phyloP scores from a whole-genome alignment of 192 early-diverging fungal species.

The Podila clonocystis region DNA sequence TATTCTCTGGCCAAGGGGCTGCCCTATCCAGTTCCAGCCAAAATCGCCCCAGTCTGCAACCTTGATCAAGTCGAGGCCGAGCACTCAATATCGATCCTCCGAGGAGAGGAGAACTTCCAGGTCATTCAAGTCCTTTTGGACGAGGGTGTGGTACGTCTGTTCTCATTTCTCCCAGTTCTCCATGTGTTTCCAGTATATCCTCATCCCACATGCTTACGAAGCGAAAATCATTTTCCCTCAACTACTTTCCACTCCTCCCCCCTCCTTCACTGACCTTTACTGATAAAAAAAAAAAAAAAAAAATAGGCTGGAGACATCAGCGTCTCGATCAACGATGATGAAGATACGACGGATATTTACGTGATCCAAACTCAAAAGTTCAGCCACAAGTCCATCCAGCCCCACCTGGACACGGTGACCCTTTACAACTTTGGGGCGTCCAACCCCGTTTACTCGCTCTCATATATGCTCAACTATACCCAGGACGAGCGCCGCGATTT shows the following conservation, averaged over 20 bases:
- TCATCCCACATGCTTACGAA: too few relatives aligned
- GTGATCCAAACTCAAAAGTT: neutral
- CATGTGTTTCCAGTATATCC: neutral
- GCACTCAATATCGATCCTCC: neutral
- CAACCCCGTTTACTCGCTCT: neutral
- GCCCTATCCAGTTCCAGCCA: neutral
- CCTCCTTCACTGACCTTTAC: neutral
- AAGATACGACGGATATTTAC: neutral
- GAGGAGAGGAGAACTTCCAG: neutral
- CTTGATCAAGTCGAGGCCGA: neutral
- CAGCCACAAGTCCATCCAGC: neutral
- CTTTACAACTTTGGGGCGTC: neutral
- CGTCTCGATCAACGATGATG: neutral
- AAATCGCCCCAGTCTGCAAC: neutral
- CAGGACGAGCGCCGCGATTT: neutral
- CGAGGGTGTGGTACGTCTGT: neutral
- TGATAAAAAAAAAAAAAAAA: neutral
- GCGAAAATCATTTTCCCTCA: too few relatives aligned
- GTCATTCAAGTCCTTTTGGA: neutral
- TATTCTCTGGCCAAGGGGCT: neutral
- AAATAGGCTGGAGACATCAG: neutral
- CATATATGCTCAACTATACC: slow-evolving; percentile 4
- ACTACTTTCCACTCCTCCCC: neutral
- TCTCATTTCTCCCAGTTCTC: neutral
- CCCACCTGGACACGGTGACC: neutral